Evolutionary conservation across 148 eudicot species (phyloP).

Genomic region (Persicaria tinctoria): DNA sequence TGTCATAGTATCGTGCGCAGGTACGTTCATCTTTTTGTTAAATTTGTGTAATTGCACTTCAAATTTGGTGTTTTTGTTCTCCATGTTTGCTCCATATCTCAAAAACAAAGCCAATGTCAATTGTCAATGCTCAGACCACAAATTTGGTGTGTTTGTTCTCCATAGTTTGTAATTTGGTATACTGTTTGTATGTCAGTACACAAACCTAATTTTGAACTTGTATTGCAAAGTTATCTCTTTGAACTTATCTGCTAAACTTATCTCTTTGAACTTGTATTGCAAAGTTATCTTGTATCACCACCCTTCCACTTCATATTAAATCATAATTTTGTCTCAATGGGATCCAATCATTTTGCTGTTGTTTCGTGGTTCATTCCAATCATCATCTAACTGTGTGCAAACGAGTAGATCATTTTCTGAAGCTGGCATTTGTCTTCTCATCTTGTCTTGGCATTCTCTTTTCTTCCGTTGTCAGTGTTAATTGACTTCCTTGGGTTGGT

Average conservation of each 20-base stretch:
- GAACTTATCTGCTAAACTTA: conserved; percentile 24
- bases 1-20: too few relatives aligned
- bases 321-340: conserved; percentile 27
- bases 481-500: neutral
- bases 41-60: too few relatives aligned
- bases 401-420: neutral
- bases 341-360: conserved; percentile 37
- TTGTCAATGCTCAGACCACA: too few relatives aligned
- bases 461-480: neutral
- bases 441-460: neutral
- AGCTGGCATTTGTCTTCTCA: neutral
- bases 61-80: too few relatives aligned
- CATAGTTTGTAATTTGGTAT: too few relatives aligned
- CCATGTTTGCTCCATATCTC: too few relatives aligned
- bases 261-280: conserved; percentile 68
- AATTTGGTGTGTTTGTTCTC: too few relatives aligned
- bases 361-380: conserved; percentile 39
- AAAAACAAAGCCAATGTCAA: too few relatives aligned
- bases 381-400: conserved; percentile 24
- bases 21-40: too few relatives aligned
- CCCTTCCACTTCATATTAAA: neutral
- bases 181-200: too few relatives aligned
- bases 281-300: conserved; percentile 49
- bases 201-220: too few relatives aligned
- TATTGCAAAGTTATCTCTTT: too few relatives aligned